Base-by-base conservation (phyloP, 2,329 filamentous ascomycete species). In the Paracoccidioides brasiliensis region DNA sequence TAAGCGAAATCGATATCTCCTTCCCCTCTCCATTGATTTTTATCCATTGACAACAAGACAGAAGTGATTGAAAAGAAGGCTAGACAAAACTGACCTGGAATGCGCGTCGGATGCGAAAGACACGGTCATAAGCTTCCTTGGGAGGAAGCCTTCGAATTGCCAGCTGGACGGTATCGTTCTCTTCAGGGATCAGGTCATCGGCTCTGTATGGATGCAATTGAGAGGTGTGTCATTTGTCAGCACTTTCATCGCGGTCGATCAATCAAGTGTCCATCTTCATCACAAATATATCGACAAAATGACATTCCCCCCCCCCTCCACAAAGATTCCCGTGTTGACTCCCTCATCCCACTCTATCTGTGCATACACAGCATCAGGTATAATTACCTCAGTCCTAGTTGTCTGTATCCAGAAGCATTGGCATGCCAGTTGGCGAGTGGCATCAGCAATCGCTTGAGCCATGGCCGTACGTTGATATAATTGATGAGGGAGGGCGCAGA, bases 51-150 rank as follows among this genome's bases (percentile, higher is more conserved):
- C 28, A 38, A 14, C 15, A 10, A 22, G 7, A 43, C 32, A 12
- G 33, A 9, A 51, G 15, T 7, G 12, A 14, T 33, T 32, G 10
- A 35, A n/a, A 46, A 42, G 12, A 7, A 8, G 3, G 38, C 7
- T 12, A 6, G 32, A 32, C 9, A 6, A 50, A 51, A 60, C 70
- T 61, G 76, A 87, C 84, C 80, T 98, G 93, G 76, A 94, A 84
- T 67, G 93, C 91, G 76, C 93, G 85, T 77, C 93, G 88, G 74
- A 98, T 83, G 70, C 93, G 90, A 85, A 90, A 98, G 72, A 97
- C 83, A 72, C 93, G 91, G 78, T 98, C 93, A 78, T 97, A 97
- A 67, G 85, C 81, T 72, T 93, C 88, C 79, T 94, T 88, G 67
- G 88, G 81, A 57, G 87, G 82, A 60, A 98, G 86, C 72, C 93